Base-by-base conservation (phyloP, 345 rosid species). In the Mangifera indica region DNA sequence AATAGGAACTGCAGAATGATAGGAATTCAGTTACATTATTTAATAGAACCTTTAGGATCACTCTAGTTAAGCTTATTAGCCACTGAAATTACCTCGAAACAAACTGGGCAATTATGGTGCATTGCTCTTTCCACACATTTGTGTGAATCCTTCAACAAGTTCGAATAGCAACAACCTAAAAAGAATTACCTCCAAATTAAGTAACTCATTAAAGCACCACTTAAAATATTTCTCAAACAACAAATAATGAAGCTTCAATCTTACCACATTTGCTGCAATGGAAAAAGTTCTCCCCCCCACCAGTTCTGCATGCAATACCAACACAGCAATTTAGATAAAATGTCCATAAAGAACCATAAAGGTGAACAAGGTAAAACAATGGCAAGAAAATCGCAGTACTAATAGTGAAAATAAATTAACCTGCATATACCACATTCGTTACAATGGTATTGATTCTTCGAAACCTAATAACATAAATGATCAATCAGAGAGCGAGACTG, bases 101-200 rank as follows among this genome's bases (percentile, higher is more conserved):
- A 88, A 77, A 90, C 84, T 0, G 96, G 80, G 34, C 93, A 87
- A 76, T 85, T 82, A 73, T 85, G 89, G 74, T 90, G 89, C 96
- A 90, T 86, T 40, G 91, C 91, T 17, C 82, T 82, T 84, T 90
- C 92, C 1, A 90, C 81, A 52, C 96, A 90, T 44, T 17, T 72
- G 65, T 90, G 96, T 46, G 88, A 77, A 56, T 86, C 84, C 80
- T 84, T 80, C 84, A 88, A 60, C 1, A 25, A 22, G 1, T 22
- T 81, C 11, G 91, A 82, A 78, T 88, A 84, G 80, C 96, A 90
- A 73, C 92, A 90, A 67, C 87, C 96, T 86, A 49, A 44, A 57
- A 62, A 56, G 42, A 57, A 63, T 8, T 7, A 20, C 48, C 56
- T 49, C 66, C 29, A 65, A 46, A 65, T 45, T 52, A 46, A 59